Percentiles rank a stretch among this genome's conserved stretches.
Conservation (phyloP, 2,329 filamentous ascomycete species). For the Pseudogymnoascus sp. region DNA sequence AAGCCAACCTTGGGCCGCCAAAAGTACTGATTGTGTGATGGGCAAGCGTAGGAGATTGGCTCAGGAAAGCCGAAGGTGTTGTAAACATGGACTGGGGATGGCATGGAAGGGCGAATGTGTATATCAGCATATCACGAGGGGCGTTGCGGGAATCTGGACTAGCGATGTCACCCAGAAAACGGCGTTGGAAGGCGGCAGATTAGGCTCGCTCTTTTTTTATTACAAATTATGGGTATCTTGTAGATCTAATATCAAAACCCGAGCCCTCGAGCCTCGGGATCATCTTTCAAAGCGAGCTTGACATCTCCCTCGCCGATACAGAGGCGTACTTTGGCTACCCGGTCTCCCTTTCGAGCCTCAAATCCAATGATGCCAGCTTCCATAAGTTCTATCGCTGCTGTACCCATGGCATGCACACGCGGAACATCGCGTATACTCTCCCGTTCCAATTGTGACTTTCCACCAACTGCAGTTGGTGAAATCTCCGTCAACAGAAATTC, state of each 20-base stretch:
- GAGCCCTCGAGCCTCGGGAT: slow-evolving; percentile 65
- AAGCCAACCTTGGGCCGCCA: slow-evolving; percentile 69
- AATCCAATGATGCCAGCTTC: slow-evolving; percentile 82
- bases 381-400: slow-evolving; percentile 71
- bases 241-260: slow-evolving; percentile 23
- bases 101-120: slow-evolving; percentile 9
- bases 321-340: slow-evolving; percentile 78
- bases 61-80: neutral
- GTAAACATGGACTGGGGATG: neutral
- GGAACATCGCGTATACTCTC: slow-evolving; percentile 29
- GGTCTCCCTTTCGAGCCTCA: slow-evolving; percentile 70
- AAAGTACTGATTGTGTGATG: slow-evolving; percentile 49
- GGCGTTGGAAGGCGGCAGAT: slow-evolving; percentile 4
- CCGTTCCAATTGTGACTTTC: slow-evolving; percentile 14
- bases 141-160: slow-evolving; percentile 3
- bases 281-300: slow-evolving; percentile 76
- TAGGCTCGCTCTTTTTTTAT: slow-evolving; percentile 8
- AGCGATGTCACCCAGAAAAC: slow-evolving; percentile 10
- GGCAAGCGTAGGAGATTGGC: neutral
- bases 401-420: slow-evolving; percentile 52
- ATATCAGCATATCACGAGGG: slow-evolving; percentile 6
- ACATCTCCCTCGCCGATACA: slow-evolving; percentile 88
- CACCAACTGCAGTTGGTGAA: neutral
- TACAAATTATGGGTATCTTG: slow-evolving; percentile 9
- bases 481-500: slow-evolving; percentile 40